Conservation (phyloP, 805 yeast species). For the Candida insectalens region DNA sequence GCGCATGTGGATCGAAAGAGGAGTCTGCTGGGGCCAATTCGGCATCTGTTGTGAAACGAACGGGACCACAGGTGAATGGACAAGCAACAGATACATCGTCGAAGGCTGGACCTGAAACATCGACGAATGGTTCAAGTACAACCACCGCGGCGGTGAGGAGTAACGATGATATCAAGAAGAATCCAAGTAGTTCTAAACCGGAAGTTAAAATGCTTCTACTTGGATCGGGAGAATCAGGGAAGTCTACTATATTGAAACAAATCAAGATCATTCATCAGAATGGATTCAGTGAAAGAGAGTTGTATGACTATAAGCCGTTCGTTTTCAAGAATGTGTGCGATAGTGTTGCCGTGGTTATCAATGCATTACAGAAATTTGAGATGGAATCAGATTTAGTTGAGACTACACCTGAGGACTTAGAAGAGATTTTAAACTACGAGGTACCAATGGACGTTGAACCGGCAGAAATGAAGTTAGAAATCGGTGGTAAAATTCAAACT, state of each 20-base stretch:
- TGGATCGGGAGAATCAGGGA: constrained; percentile 87
- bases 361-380: constrained; percentile 49
- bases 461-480: constrained; percentile 29
- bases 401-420: constrained; percentile 28
- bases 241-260: constrained; percentile 72
- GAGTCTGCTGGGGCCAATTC: too few species aligned
- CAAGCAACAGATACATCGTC: not conserved
- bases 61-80: not conserved
- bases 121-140: not conserved
- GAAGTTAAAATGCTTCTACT: constrained; percentile 67
- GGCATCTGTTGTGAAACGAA: too few species aligned
- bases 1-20: constrained; percentile 12
- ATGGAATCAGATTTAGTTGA: constrained; percentile 27
- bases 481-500: constrained; percentile 38
- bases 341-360: constrained; percentile 60
- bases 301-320: constrained; percentile 65
- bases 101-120: not conserved
- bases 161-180: not conserved
- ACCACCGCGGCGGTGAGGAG: too few species aligned
- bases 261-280: constrained; percentile 70
- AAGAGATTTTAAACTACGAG: constrained; percentile 35
- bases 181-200: constrained; percentile 19
- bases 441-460: constrained; percentile 44
- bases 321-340: constrained; percentile 72
- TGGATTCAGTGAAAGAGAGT: constrained; percentile 64